These are phyloP conservation scores for Candida broadrunensis DNA, from an alignment of 805 yeast species.

Conservation along the genomic window DNA sequence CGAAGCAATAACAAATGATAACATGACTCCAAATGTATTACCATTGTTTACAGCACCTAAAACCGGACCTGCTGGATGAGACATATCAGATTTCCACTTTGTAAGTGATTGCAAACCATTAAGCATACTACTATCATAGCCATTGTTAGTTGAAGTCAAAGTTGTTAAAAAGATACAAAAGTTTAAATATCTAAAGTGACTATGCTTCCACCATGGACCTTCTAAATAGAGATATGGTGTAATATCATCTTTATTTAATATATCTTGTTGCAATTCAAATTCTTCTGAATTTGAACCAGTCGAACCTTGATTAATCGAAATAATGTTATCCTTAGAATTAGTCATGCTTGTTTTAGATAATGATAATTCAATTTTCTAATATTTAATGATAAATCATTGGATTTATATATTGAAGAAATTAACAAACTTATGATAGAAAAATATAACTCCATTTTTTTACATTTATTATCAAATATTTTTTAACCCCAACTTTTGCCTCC, in stretches of 20 bases:
- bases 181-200: slow-evolving; percentile 37
- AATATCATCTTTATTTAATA: slow-evolving; percentile 4
- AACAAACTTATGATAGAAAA: no score
- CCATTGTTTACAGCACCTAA: slow-evolving; percentile 43
- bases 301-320: slow-evolving; percentile 2
- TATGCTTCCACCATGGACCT: slow-evolving; percentile 30
- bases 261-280: not conserved
- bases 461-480: no score
- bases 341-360: no score
- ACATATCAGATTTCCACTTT: slow-evolving; percentile 39
- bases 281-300: slow-evolving; percentile 2
- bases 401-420: no score
- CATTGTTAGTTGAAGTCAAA: slow-evolving; percentile 46
- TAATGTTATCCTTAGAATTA: not conserved
- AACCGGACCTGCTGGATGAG: slow-evolving; percentile 33
- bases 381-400: no score
- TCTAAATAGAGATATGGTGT: slow-evolving; percentile 14
- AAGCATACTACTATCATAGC: slow-evolving; percentile 50
- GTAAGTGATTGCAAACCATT: slow-evolving; percentile 48
- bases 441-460: no score
- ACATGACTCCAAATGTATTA: slow-evolving; percentile 38
- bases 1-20: slow-evolving; percentile 26
- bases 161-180: slow-evolving; percentile 38
- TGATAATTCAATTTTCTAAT: no score
- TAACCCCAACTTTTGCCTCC: no score